These are phyloP conservation scores for Bromus sterilis DNA, from an alignment of 176 grass and related monocot species.

Conservation along the genomic window DNA sequence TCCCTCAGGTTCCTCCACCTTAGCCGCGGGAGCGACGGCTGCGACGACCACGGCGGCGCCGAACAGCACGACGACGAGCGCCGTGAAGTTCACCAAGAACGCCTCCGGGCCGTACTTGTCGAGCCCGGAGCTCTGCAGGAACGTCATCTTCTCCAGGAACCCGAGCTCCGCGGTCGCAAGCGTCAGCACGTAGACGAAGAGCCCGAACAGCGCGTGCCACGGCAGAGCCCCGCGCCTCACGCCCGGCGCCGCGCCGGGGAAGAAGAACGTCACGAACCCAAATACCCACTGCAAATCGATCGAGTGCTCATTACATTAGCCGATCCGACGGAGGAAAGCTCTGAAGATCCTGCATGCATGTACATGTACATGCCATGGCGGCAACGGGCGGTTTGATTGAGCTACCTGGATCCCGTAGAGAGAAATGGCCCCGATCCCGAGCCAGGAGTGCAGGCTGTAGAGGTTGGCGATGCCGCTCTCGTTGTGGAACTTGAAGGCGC, in stretches of 20 bases:
- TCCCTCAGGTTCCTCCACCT: constrained; percentile 29
- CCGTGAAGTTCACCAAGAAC: constrained; percentile 77
- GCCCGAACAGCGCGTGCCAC: constrained; percentile 82
- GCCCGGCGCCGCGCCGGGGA: constrained; percentile 43
- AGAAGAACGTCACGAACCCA: constrained; percentile 69
- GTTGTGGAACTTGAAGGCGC: constrained; percentile 82
- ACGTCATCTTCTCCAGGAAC: constrained; percentile 84
- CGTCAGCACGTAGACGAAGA: constrained; percentile 81
- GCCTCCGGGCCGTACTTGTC: constrained; percentile 75
- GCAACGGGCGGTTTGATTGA: not conserved
- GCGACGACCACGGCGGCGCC: constrained; percentile 56
- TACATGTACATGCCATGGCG: not conserved
- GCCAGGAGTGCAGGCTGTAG: constrained; percentile 93
- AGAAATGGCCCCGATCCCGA: constrained; percentile 72
- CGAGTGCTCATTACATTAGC: not conserved
- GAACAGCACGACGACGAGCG: constrained; percentile 57
- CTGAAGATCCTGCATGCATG: not conserved
- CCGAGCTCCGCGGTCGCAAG: constrained; percentile 72
- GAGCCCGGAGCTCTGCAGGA: constrained; percentile 71
- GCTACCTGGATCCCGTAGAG: constrained; percentile 64
- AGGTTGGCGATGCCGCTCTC: constrained; percentile 89
- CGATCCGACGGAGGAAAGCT: not conserved
- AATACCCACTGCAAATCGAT: constrained; percentile 60
- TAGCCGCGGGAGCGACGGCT: constrained; percentile 43
- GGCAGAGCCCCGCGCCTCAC: constrained; percentile 59